Conservation (phyloP, 208 protist species). For the Trypanosoma melophagium region DNA sequence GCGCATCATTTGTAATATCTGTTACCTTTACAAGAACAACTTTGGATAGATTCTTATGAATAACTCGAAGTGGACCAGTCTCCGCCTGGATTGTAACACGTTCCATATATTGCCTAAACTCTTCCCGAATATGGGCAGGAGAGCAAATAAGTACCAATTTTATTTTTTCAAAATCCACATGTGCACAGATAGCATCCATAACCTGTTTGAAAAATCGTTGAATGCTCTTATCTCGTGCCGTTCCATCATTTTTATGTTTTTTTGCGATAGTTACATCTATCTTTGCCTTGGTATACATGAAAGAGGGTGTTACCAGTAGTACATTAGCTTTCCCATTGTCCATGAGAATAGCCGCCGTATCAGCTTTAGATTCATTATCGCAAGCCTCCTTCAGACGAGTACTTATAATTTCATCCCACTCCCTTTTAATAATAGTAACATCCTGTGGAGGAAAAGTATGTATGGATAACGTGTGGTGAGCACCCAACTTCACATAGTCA, state of each 20-base stretch:
- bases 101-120: constrained; percentile 74
- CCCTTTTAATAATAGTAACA: constrained; percentile 90
- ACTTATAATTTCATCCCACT: constrained; percentile 86
- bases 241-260: constrained; percentile 82
- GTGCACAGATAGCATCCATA: constrained; percentile 80
- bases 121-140: constrained; percentile 92
- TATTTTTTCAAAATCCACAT: constrained; percentile 94
- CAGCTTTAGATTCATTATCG: constrained; percentile 64
- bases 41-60: constrained; percentile 89
- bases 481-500: constrained; percentile 89
- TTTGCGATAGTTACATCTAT: constrained; percentile 88
- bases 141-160: constrained; percentile 94
- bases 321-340: constrained; percentile 92
- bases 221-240: constrained; percentile 86
- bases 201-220: constrained; percentile 92
- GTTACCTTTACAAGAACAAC: constrained; percentile 89
- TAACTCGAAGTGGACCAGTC: constrained; percentile 53
- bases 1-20: constrained; percentile 79
- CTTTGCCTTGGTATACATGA: constrained; percentile 91
- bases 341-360: constrained; percentile 95
- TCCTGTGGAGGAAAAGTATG: constrained; percentile 83
- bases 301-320: constrained; percentile 89
- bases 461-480: constrained; percentile 93
- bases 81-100: constrained; percentile 39
- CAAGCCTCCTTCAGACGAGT: constrained; percentile 73